phyloP scores from a whole-genome alignment of 441 rosid genomes.

The Adansonia rubrostipa region DNA sequence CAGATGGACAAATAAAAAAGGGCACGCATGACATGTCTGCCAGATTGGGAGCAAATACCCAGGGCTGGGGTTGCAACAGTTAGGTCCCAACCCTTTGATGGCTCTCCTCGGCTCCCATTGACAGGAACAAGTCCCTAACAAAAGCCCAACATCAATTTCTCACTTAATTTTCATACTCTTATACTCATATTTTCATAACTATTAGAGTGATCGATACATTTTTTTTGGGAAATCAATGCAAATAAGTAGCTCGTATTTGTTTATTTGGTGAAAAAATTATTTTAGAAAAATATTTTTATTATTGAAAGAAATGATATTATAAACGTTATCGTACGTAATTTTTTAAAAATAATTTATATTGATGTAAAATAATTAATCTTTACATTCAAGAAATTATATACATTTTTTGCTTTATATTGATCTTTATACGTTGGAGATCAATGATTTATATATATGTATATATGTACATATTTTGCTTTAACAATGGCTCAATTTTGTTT shows the following conservation, averaged over 20 bases:
- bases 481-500: too few relatives aligned
- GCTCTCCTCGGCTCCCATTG: constrained; percentile 12
- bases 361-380: too few relatives aligned
- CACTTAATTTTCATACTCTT: background rate
- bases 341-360: too few relatives aligned
- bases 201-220: background rate
- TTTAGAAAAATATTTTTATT: too few relatives aligned
- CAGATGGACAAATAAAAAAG: background rate
- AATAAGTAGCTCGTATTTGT: constrained; percentile 13
- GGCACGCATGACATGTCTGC: background rate
- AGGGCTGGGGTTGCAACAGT: constrained; percentile 20
- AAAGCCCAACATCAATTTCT: constrained; percentile 14
- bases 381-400: too few relatives aligned
- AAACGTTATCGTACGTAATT: too few relatives aligned
- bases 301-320: too few relatives aligned
- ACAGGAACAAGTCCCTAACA: constrained; percentile 18
- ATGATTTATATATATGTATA: too few relatives aligned
- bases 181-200: background rate
- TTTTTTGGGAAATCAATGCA: background rate
- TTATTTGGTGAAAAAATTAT: too few relatives aligned
- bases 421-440: too few relatives aligned
- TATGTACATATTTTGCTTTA: too few relatives aligned
- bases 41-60: constrained; percentile 14
- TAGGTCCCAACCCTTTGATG: constrained; percentile 20
- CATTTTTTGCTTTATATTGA: too few relatives aligned